Base-by-base conservation (phyloP, 768 basidiomycete species). In the Tricholoma terreum region DNA sequence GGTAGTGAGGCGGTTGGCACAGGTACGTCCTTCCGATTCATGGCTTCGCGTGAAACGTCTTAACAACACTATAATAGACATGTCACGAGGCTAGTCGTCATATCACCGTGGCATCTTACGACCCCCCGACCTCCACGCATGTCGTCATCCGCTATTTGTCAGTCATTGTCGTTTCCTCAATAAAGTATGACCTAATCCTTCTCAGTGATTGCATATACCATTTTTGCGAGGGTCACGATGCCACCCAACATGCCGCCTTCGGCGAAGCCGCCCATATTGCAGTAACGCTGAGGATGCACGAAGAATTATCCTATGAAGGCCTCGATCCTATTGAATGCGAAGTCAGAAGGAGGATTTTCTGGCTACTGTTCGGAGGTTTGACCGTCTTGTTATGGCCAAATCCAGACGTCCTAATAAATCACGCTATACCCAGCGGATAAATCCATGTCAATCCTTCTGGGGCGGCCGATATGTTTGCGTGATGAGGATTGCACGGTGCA, bases 401-500 rank as follows among this genome's bases (percentile, higher is more conserved):
- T 43, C n/a, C n/a, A 34, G 35, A 15, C 58, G 38, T 19, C 19
- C 58, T 58, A 24, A 62, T 43, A 42, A 52, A 51, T 50, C 56
- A 40, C 50, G 54, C 56, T 55, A 52, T 58, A 24, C 6, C 17
- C 66, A 91, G 91, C 91, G 60, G 94, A 95, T 70, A 93, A 93
- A 73, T 92, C 91, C 15, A 90, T 89, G 87, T 88, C 89, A 49
- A 88, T 93, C 63, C 76, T 94, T 40, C 78, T 93, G 45, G 90
- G 90, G 15, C 80, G 92, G 58, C 91, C 92, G 36, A 90, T 94
- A 61, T 90, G 86, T 70, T 77, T 94, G 65, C 82, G 90, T 53
- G 91, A 94, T 66, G 94, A 94, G 69, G 93, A 96, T 70, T 94
- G 92, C 71, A 92, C 90, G 8, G 83, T 91, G 2, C 86, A 91